Conservation (phyloP, 2,329 filamentous ascomycete genomes). For the Beauveria pseudobassiana region DNA sequence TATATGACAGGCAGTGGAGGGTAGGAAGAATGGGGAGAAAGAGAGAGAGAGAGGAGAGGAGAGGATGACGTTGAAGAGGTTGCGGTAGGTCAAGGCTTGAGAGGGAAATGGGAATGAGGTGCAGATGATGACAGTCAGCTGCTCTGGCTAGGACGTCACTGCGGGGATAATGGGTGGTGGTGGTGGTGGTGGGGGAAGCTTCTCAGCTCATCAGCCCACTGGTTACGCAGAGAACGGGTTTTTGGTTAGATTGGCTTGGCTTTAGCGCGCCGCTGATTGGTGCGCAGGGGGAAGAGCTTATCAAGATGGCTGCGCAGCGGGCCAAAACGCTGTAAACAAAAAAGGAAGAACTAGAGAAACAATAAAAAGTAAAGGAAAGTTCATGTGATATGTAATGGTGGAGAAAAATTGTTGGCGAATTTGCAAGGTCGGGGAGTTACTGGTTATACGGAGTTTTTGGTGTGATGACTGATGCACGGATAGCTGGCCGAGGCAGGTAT, state of each 20-base stretch:
- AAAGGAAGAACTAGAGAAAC: too few species aligned
- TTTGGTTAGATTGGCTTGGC: background rate
- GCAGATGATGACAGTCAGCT: slow-evolving; percentile 6
- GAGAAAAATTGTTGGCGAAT: too few species aligned
- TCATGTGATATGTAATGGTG: background rate
- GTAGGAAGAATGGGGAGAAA: background rate
- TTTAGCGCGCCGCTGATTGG: background rate
- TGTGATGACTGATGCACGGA: too few species aligned
- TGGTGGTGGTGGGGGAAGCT: background rate
- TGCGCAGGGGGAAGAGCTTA: background rate
- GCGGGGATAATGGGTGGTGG: background rate
- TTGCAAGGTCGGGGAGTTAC: too few species aligned
- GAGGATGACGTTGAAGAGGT: background rate
- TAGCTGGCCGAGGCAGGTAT: too few species aligned
- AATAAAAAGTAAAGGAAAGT: background rate
- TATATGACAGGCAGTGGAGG: background rate
- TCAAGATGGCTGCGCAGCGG: background rate
- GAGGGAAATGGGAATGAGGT: background rate
- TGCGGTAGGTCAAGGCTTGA: too few species aligned
- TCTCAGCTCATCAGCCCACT: background rate
- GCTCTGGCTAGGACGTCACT: background rate
- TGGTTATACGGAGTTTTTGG: background rate
- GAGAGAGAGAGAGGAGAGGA: background rate
- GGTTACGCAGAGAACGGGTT: too few species aligned
- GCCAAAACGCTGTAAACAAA: background rate